Evolutionary conservation across 495 filamentous ascomycete genomes (phyloP).

Genomic region (Aspergillus ostianus): DNA sequence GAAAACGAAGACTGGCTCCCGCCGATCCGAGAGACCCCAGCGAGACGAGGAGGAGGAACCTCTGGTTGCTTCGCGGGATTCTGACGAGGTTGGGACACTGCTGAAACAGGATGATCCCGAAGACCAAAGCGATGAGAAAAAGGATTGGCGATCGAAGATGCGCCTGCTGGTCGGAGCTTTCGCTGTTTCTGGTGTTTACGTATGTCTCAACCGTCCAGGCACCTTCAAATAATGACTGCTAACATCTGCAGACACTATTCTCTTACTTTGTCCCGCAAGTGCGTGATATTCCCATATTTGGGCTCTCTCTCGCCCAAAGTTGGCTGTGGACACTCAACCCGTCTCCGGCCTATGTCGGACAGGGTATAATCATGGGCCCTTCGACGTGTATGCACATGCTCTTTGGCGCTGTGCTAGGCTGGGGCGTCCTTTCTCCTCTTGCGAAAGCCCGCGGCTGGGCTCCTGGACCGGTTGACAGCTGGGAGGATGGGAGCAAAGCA

Average conservation of each 20-base stretch:
- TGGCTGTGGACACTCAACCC: constrained; percentile 98
- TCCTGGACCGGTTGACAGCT: constrained; percentile 78
- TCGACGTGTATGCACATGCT: constrained; percentile 95
- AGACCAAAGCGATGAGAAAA: constrained; percentile 33
- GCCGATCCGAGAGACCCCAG: constrained; percentile 15
- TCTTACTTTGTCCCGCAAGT: constrained; percentile 90
- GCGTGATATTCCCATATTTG: constrained; percentile 82
- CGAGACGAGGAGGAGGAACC: constrained; percentile 18
- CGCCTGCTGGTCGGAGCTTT: constrained; percentile 59
- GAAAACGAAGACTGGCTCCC: constrained; percentile 15
- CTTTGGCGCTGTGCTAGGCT: constrained; percentile 83
- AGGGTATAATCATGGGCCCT: constrained; percentile 78
- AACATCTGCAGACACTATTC: constrained; percentile 63
- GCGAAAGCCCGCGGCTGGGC: constrained; percentile 88
- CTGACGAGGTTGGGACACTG: constrained; percentile 21
- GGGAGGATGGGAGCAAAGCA: constrained; percentile 88
- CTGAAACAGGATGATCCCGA: constrained; percentile 26
- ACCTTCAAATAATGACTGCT: constrained; percentile 5
- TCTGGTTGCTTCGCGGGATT: constrained; percentile 8
- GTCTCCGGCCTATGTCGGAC: constrained; percentile 87
- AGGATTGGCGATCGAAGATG: constrained; percentile 64
- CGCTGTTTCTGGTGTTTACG: constrained; percentile 53
- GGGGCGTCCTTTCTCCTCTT: constrained; percentile 86
- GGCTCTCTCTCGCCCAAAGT: constrained; percentile 63
- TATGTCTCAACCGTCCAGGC: constrained; percentile 21